phyloP scores from a whole-genome alignment of 352 stramenopile species.

The Salisapilia sapeloensis region DNA sequence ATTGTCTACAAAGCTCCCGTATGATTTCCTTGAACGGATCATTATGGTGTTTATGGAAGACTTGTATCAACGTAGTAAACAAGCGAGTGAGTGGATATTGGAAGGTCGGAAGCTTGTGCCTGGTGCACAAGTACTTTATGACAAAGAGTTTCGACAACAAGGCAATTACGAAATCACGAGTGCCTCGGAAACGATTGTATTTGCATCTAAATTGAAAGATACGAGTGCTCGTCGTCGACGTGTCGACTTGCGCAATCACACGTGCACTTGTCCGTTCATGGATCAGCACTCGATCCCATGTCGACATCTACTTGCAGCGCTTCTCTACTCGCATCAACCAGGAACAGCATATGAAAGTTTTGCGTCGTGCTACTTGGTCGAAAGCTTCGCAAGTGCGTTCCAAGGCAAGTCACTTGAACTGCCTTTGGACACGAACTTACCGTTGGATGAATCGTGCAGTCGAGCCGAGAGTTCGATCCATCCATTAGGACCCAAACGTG shows the following conservation, averaged over 20 bases:
- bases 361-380: conserved; percentile 18
- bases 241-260: conserved; percentile 21
- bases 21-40: conserved; percentile 22
- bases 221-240: conserved; percentile 8
- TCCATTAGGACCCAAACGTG: too few species aligned
- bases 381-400: conserved; percentile 17
- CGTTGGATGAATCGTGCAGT: conserved; percentile 6
- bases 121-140: conserved; percentile 28
- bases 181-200: conserved; percentile 28
- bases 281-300: conserved; percentile 35
- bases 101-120: conserved; percentile 20
- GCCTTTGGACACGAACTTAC: conserved; percentile 14
- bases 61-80: conserved; percentile 12
- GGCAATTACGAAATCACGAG: conserved; percentile 28
- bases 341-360: conserved; percentile 22
- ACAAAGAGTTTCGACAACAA: conserved; percentile 23
- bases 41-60: conserved; percentile 24
- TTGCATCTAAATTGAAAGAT: too few species aligned
- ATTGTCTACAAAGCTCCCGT: too few species aligned
- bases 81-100: conserved; percentile 21
- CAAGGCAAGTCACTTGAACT: conserved; percentile 22
- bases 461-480: conserved; percentile 6
- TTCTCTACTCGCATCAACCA: conserved; percentile 32
- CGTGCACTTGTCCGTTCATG: conserved; percentile 37
- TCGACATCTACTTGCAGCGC: conserved; percentile 33